Base-by-base conservation (phyloP, 345 rosid genomes). In the Hevea brasiliensis region DNA sequence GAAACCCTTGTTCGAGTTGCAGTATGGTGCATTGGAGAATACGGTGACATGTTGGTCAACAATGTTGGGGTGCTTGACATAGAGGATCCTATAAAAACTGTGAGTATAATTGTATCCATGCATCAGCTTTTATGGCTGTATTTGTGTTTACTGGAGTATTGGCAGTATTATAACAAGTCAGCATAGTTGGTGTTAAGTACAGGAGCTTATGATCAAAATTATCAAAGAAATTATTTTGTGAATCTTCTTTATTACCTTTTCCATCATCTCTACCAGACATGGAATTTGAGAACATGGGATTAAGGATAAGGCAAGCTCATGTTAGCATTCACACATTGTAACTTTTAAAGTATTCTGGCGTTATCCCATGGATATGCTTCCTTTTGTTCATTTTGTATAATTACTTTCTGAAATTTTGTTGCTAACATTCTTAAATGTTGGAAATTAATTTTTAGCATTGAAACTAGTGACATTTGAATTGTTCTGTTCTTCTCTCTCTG, bases 21-120 rank as follows among this genome's bases (percentile, higher is more conserved):
- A 40, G 87, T 91, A 66, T 96, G 99, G 99, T 96, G 98, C 86
- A 83, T 96, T 64, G 99, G 99, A 75, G 99, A 96, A 84, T 96
- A 92, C 76, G 99, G 98, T 74, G 99, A 96, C 81, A 67, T 96
- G 84, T 81, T 96, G 89, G 92, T 93, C 61, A 90, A 91, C 72
- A 93, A 87, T 86, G 86, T 73, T 29, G 98, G 99, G 76, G 82
- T 93, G 92, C 94, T 96, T 81, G 81, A 87, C 79, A 71, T 84
- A 51, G 99, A 96, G 83, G 94, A 96, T 79, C 92, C 98, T 58
- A 67, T 91, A 77, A 32, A 32, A 32, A 93, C 97, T 53, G 99
- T 96, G 78, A 87, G 93, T 77, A 74, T 61, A 65, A 72, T 74
- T 71, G 56, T 65, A 53, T 66, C 69, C 45, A 35, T 75, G 55